Base-by-base conservation (phyloP, 306 rosid species). In the Vigna reflexopilosa region DNA sequence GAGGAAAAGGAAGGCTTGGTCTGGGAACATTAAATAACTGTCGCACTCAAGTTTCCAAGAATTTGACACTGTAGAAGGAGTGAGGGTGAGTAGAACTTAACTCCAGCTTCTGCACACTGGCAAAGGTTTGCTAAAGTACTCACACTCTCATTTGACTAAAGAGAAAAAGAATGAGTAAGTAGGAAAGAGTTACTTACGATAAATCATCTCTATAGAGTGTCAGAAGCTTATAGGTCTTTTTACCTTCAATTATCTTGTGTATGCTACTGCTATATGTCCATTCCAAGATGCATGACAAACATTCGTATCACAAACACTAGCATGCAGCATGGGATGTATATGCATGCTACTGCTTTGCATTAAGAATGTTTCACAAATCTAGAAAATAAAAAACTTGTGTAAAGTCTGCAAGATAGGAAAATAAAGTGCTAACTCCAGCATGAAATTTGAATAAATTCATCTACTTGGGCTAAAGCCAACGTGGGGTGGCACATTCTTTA, bases 401-500 rank as follows among this genome's bases (percentile, higher is more conserved):
- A 22, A 40, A 64, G 30, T 9, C 26, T 38, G 49, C 49, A 26
- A 82, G 47, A 81, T 65, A 54, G 20, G 56, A 47, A 75, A 79
- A 16, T 50, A 71, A 68, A 69, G 49, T 59, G 56, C 36, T 52
- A 45, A n/a, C 51, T 52, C 73, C 5, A 69, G 36, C 54, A 62
- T 20, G 63, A 51, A 73, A 62, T 51, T 67, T n/a, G 30, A 83
- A 70, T 65, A 19, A 34, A 68, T 58, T 64, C 48, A 7, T 47
- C 34, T 51, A 20, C 38, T 40, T 49, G 17, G 32, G 50, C 20
- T 70, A 82, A 85, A 82, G 82, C 36, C 58, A 82, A 75, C 72
- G 22, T 45, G 87, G 76, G 58, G 76, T 56, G 84, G 80, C 77
- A 76, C 84, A 67, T 76, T 83, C 75, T 82, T 86, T 73, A 66